Evolutionary conservation across 768 basidiomycete genomes (phyloP), one percentile per base, ranked within the genome.

Genomic region (Serendipita sp.): DNA sequence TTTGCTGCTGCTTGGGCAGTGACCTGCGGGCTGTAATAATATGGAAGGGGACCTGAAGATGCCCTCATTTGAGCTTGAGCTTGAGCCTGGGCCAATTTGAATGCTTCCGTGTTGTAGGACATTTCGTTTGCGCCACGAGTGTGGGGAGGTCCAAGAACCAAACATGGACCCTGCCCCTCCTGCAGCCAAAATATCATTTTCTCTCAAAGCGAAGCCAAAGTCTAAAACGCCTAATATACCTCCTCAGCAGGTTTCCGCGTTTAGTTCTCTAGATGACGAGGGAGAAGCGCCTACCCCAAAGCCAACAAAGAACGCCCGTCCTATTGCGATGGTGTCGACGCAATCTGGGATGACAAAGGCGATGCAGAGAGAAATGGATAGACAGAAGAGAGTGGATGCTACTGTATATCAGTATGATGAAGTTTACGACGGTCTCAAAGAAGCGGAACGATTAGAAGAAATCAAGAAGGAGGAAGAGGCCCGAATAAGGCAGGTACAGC

Each of bases 341-440:
- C 81, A 64, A 73, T 77, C 80, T 13, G 78, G 76, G 65, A 76
- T 83, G 41, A 87, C 87, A 30, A 84, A 81, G 70, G 75, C 82
- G n/a, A 77, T 78, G 73, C 83, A 79, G 76, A 87, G 85, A 71
- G 81, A 82, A 68, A 83, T 94, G 76, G 84, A 89, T 67, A 82
- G 81, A 60, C 93, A 94, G 73, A 81, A 84, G 76, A 78, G 79
- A 67, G 77, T 92, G 2, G 95, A 98, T 69, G 71, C 81, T 47
- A 86, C 85, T 0, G 89, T 94, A 3, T 98, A 88, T 73, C 85
- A 94, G 73, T 99, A 99, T 71, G 96, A 99, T 72, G 93, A 91
- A 74, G 85, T 98, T 3, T 98, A 86, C 82, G 96, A 99, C 70
- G 83, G 81, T 68, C 97, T 99, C 86, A 93, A 98, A 75, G 83